A percentile compares a stretch with the other conserved stretches of the same genome.
Conservation (phyloP, 2,329 filamentous ascomycete genomes). For the Pseudogymnoascus sp. region DNA sequence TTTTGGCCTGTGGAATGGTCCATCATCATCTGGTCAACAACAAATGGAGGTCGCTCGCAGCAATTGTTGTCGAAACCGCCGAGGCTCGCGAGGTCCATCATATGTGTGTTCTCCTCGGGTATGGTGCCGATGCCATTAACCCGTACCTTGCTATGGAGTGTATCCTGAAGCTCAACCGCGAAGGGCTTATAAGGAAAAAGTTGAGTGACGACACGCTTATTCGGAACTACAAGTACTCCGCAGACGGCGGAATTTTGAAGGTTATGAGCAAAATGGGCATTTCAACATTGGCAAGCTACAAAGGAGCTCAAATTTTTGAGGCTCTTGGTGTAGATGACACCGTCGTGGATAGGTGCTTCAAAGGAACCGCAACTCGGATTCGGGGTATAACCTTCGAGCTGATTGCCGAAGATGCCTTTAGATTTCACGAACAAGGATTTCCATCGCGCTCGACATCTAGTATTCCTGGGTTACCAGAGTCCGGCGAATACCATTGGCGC, state of each 20-base stretch:
- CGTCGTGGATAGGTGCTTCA: constrained; percentile 91
- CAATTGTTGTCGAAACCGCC: constrained; percentile 81
- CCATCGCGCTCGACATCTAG: constrained; percentile 69
- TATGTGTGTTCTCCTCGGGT: constrained; percentile 96
- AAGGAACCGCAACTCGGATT: constrained; percentile 87
- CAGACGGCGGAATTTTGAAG: constrained; percentile 91
- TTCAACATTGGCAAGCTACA: constrained; percentile 90
- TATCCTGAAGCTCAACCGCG: constrained; percentile 91
- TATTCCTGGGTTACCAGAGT: constrained; percentile 76
- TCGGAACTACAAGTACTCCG: constrained; percentile 93
- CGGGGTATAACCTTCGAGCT: constrained; percentile 88
- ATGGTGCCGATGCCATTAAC: constrained; percentile 89
- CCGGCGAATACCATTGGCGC: constrained; percentile 97
- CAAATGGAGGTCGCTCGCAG: constrained; percentile 86
- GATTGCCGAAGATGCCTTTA: constrained; percentile 89
- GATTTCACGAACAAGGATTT: constrained; percentile 89
- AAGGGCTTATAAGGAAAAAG: constrained; percentile 87
- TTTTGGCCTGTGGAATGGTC: constrained; percentile 84
- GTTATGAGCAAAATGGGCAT: constrained; percentile 99
- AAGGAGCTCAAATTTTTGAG: constrained; percentile 96
- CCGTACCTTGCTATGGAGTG: constrained; percentile 95
- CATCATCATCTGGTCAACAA: constrained; percentile 94
- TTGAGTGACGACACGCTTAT: constrained; percentile 74
- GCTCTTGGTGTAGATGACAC: constrained; percentile 86
- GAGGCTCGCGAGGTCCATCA: constrained; percentile 97